phyloP scores from a whole-genome alignment of 1,284 basidiomycete species.

The Pseudozyma pruni region DNA sequence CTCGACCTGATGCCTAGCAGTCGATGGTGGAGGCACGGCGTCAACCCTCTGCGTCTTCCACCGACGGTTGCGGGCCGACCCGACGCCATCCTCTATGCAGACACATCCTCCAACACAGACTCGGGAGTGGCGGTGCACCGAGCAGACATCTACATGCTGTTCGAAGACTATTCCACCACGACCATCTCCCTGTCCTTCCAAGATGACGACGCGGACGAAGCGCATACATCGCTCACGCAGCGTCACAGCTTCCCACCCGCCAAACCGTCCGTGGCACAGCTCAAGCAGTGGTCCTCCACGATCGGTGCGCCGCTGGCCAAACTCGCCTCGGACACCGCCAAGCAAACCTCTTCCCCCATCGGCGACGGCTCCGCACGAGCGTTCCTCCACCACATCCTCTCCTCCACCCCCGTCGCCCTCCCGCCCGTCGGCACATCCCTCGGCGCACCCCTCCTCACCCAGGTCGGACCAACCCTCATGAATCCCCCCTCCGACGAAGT shows the following conservation, averaged over 20 bases:
- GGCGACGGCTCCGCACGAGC: conserved; percentile 82
- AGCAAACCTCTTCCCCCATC: conserved; percentile 78
- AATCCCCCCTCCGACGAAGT: conserved; percentile 78
- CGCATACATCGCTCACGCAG: conserved; percentile 41
- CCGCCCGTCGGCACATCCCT: conserved; percentile 53
- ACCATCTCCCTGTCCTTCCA: conserved; percentile 43
- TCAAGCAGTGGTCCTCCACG: conserved; percentile 77
- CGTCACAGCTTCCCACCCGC: conserved; percentile 44
- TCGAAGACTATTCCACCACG: conserved; percentile 59
- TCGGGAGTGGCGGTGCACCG: conserved; percentile 21
- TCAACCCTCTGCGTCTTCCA: conserved; percentile 50
- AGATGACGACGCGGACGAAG: conserved; percentile 53
- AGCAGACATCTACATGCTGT: conserved; percentile 49
- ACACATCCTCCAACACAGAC: conserved; percentile 31
- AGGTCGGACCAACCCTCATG: conserved; percentile 76
- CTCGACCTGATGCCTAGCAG: conserved; percentile 57
- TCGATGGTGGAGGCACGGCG: conserved; percentile 60
- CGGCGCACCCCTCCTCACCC: conserved; percentile 68
- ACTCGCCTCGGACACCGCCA: conserved; percentile 71
- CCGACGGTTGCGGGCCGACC: conserved; percentile 51
- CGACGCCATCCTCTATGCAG: conserved; percentile 52
- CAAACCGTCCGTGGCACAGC: conserved; percentile 71
- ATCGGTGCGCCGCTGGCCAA: conserved; percentile 81
- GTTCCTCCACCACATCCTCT: conserved; percentile 77
- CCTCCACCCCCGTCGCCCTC: conserved; percentile 73